Evolutionary conservation across 805 yeast genomes (phyloP), one percentile per base, ranked within the genome.

Genomic region (Hanseniaspora nectarophila): DNA sequence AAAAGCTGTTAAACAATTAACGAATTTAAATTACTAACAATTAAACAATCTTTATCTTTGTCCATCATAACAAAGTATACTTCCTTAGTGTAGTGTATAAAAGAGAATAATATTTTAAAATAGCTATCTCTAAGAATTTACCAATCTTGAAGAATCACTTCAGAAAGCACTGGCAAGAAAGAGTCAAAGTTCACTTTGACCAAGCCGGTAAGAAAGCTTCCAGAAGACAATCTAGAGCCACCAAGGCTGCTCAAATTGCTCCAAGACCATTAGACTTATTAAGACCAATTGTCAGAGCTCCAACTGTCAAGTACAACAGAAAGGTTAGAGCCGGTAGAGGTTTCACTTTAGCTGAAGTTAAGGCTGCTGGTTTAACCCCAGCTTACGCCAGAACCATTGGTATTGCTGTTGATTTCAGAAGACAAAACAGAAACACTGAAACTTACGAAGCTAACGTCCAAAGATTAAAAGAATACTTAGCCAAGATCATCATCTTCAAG

Each of bases 101-200:
- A n/a, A 40, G 12, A 5, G 3, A 24, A 24, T 40, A 38, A 16
- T 24, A 15, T 48, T 21, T 35, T 39, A 45, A 23, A 61, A 70
- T 74, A 89, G 98, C 97, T 76, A 88, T 92, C 82, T 76, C 92
- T 68, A 90, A 92, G 89, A 90, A 90, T 80, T 82, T 88, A 80
- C 95, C 97, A 81, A 79, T 90, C 79, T 85, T 86, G 82, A 87
- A 86, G 84, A 90, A 90, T 84, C 98, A 92, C 81, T 90, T 90
- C 95, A 85, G 97, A 82, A 90, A 90, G 86, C 90, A 90, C 95
- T 92, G 98, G 98, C 97, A 92, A 80, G 95, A 87, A 77, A 86
- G 97, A 72, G 99, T 92, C 81, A 86, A 80, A 74, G 96, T 87
- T 69, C 98, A 94, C 88, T 85, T 92, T 73, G 97, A 92, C 90